Conservation (phyloP, 768 basidiomycete species). For the Suillus bovinus region DNA sequence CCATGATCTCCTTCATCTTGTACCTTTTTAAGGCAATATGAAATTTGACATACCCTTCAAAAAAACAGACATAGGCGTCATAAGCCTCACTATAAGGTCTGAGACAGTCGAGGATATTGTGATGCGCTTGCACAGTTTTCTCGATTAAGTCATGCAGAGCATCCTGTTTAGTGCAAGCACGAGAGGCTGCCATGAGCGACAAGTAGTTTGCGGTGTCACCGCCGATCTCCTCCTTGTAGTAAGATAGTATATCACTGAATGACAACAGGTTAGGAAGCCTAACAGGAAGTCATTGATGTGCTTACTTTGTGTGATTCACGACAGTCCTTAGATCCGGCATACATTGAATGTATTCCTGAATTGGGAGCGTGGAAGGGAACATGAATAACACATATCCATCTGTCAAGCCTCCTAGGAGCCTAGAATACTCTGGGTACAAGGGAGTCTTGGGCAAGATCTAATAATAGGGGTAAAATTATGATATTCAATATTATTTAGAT, state of each 20-base stretch:
- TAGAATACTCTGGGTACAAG: slow-evolving; percentile 15
- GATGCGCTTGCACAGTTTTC: slow-evolving; percentile 26
- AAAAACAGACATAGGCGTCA: slow-evolving; percentile 20
- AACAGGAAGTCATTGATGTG: neutral
- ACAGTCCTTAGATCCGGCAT: slow-evolving; percentile 26
- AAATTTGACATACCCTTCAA: slow-evolving; percentile 28
- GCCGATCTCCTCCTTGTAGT: slow-evolving; percentile 41
- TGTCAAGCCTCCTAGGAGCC: slow-evolving; percentile 25
- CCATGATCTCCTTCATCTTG: no score
- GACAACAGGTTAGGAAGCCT: neutral
- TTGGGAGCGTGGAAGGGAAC: slow-evolving; percentile 32
- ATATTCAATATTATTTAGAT: no score
- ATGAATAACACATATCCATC: slow-evolving; percentile 31
- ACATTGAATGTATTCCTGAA: slow-evolving; percentile 30
- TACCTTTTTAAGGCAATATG: slow-evolving; percentile 25
- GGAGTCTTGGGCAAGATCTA: slow-evolving; percentile 14
- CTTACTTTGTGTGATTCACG: neutral
- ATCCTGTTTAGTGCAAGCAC: slow-evolving; percentile 28
- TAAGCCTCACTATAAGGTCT: slow-evolving; percentile 18
- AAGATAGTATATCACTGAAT: slow-evolving; percentile 38
- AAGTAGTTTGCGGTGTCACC: slow-evolving; percentile 38
- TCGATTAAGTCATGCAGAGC: slow-evolving; percentile 25
- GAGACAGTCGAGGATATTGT: slow-evolving; percentile 26
- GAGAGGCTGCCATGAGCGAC: slow-evolving; percentile 31
- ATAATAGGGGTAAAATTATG: neutral